These are phyloP conservation scores for Luffa acutangula DNA, from an alignment of 306 rosid species.

Conservation along the genomic window DNA sequence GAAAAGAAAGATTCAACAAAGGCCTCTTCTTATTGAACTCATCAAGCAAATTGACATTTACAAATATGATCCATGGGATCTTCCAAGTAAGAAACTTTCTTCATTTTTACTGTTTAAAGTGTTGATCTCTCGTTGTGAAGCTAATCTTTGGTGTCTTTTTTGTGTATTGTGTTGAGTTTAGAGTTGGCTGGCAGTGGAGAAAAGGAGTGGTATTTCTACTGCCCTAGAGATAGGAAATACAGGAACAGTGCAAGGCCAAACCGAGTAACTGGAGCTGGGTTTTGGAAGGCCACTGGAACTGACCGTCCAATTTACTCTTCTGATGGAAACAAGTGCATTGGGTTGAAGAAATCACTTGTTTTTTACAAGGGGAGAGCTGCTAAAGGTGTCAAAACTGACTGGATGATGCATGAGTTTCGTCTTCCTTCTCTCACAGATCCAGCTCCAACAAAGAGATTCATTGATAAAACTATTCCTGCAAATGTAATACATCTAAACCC, in stretches of 20 bases:
- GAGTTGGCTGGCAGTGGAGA: conserved; percentile 79
- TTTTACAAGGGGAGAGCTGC: conserved; percentile 95
- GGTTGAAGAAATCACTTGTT: conserved; percentile 82
- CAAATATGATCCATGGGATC: conserved; percentile 97
- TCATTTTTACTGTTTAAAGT: background rate
- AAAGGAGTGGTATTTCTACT: conserved; percentile 95
- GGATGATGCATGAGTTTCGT: conserved; percentile 99
- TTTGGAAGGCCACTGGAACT: conserved; percentile 96
- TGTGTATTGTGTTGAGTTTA: background rate
- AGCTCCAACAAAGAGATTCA: conserved; percentile 10
- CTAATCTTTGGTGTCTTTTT: background rate
- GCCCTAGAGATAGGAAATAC: conserved; percentile 92
- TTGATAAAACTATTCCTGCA: background rate
- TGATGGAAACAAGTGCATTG: conserved; percentile 78
- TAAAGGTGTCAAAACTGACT: conserved; percentile 84
- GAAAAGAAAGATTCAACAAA: conserved; percentile 79
- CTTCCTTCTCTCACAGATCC: conserved; percentile 59
- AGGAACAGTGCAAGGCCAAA: conserved; percentile 93
- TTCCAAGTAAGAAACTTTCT: conserved; percentile 56
- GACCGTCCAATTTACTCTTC: conserved; percentile 85
- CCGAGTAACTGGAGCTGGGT: conserved; percentile 93
- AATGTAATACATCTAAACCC: background rate
- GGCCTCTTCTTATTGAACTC: conserved; percentile 81
- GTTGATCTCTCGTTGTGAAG: background rate
- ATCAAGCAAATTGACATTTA: conserved; percentile 94